phyloP scores from a whole-genome alignment of 192 early-diverging fungal species.

The Spizellomyces punctatus region DNA sequence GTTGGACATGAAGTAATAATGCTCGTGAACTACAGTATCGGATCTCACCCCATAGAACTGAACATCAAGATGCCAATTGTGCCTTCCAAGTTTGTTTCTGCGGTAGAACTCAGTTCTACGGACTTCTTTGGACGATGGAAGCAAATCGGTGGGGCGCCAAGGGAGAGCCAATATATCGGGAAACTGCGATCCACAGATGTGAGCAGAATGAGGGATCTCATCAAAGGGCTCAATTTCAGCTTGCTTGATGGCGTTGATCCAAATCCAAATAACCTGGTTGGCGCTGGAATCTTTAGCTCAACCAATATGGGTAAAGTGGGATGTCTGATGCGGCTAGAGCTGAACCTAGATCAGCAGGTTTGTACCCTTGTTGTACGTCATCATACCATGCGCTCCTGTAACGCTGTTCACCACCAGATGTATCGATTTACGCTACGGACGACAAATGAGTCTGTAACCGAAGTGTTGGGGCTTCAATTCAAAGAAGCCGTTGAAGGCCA shows the following conservation, averaged over 20 bases:
- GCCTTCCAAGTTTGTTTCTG: slow-evolving; percentile 85
- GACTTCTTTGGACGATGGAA: slow-evolving; percentile 94
- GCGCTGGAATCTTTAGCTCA: slow-evolving; percentile 83
- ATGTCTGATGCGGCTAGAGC: slow-evolving; percentile 87
- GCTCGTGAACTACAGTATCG: slow-evolving; percentile 68
- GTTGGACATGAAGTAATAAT: slow-evolving; percentile 65
- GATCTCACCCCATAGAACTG: slow-evolving; percentile 43
- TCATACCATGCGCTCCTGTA: not conserved
- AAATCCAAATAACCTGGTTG: slow-evolving; percentile 86
- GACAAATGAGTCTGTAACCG: slow-evolving; percentile 79
- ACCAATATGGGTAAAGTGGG: slow-evolving; percentile 81
- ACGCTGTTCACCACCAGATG: slow-evolving; percentile 56
- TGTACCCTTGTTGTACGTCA: slow-evolving; percentile 14
- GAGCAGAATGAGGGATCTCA: slow-evolving; percentile 53
- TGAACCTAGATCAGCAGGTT: slow-evolving; percentile 81
- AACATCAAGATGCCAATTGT: slow-evolving; percentile 79
- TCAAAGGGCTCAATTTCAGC: slow-evolving; percentile 74
- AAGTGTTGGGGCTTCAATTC: slow-evolving; percentile 20
- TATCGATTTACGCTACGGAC: slow-evolving; percentile 88
- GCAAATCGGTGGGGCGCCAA: slow-evolving; percentile 87
- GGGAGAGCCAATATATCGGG: slow-evolving; percentile 81
- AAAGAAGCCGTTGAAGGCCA: slow-evolving; percentile 3
- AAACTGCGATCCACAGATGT: slow-evolving; percentile 48
- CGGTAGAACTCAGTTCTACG: slow-evolving; percentile 68
- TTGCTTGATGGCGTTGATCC: slow-evolving; percentile 84